phyloP scores from a whole-genome alignment of 2,329 filamentous ascomycete species.

The Neonectria faginata region DNA sequence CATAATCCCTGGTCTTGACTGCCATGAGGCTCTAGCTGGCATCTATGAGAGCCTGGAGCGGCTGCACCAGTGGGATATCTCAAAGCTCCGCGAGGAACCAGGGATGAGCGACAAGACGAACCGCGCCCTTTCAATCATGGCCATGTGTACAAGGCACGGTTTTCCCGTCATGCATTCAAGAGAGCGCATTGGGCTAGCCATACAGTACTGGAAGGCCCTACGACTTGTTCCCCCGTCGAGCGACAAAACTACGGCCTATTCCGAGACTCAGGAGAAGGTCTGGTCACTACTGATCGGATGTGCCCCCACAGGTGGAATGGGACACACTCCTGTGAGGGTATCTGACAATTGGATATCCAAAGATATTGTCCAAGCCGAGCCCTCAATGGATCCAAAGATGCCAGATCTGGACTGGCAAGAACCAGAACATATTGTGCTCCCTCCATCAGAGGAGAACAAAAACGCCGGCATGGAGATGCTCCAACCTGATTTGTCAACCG shows the following conservation, averaged over 20 bases:
- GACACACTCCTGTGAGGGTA: slow-evolving; percentile 72
- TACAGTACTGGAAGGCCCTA: slow-evolving; percentile 83
- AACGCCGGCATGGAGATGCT: slow-evolving; percentile 66
- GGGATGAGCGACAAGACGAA: slow-evolving; percentile 59
- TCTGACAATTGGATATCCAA: slow-evolving; percentile 81
- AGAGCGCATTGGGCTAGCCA: slow-evolving; percentile 73
- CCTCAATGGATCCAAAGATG: slow-evolving; percentile 56
- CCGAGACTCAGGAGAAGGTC: slow-evolving; percentile 60
- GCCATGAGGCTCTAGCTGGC: slow-evolving; percentile 81
- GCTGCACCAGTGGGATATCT: slow-evolving; percentile 78
- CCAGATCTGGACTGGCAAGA: slow-evolving; percentile 77
- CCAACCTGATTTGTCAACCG: slow-evolving; percentile 56
- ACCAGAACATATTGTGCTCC: slow-evolving; percentile 73
- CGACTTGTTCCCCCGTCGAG: slow-evolving; percentile 58
- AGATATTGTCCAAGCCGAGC: slow-evolving; percentile 69
- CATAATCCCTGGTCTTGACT: slow-evolving; percentile 74
- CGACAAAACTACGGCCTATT: slow-evolving; percentile 52
- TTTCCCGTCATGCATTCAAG: slow-evolving; percentile 77
- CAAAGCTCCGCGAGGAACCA: slow-evolving; percentile 64
- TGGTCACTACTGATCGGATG: slow-evolving; percentile 79
- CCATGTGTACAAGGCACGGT: slow-evolving; percentile 77
- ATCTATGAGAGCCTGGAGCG: slow-evolving; percentile 77
- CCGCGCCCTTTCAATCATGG: slow-evolving; percentile 64
- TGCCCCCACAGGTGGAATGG: slow-evolving; percentile 58
- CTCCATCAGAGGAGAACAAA: slow-evolving; percentile 58